Evolutionary conservation across 2,329 filamentous ascomycete genomes (phyloP), one percentile per base, ranked within the genome.

Genomic region (Colletotrichum lupini): DNA sequence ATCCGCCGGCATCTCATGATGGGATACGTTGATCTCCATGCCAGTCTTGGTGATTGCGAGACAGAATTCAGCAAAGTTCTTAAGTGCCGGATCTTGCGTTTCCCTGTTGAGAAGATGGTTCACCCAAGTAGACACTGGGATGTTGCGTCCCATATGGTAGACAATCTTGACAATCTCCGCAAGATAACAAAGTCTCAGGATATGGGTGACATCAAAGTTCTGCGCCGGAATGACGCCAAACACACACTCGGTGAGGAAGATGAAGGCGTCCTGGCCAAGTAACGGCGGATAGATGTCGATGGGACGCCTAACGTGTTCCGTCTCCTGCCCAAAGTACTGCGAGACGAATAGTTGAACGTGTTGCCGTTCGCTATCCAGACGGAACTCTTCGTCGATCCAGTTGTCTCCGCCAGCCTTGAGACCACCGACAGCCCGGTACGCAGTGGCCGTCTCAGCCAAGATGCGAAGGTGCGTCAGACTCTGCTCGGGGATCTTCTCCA

Each of bases 141-240:
- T 87, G 78, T 90, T 90, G 61, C 86, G 86, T 28, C 86, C 85
- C 80, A 91, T 86, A 77, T 90, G 86, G 74, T 87, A 87, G 19
- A 95, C 88, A 6, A 95, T 92, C 83, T 97, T 97, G 73, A 97
- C 91, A 70, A 99, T 91, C 82, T 99, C 97, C 3, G 94, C 94
- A 68, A 97, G 88, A 80, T 97, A 98, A 83, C 95, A 98, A 58
- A 98, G 86, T 49, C 93, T 92, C 62, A 98, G 83, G 64, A 98
- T 82, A 81, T 98, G 93, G 53, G 92, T 89, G 55, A 97, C 90
- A 68, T 97, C 94, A 52, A 94, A 88, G 53, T 89, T 86, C 32
- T 95, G 89, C 2, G 92, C 88, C 9, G 92, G 88, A 7, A 90
- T 88, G 22, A 97, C 81, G 67, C 91, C 93, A 64, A 95, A 89